These are phyloP conservation scores for Solanum neorickii DNA, from an alignment of 257 asterid species.

Conservation along the genomic window DNA sequence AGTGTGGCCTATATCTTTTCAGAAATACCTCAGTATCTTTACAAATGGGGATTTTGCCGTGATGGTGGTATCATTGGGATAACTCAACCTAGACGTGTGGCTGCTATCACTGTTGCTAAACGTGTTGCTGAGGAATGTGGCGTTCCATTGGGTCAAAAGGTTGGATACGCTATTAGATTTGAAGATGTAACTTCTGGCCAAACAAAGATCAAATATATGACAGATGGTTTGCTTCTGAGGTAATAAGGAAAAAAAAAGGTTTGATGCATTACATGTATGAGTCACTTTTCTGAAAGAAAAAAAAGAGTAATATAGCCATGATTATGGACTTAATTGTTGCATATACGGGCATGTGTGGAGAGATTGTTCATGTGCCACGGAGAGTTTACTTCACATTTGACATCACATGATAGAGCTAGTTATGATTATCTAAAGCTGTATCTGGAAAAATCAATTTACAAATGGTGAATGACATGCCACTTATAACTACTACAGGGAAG, in stretches of 20 bases:
- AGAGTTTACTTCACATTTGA: background rate
- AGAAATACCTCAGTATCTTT: conserved; percentile 89
- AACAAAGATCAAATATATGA: conserved; percentile 88
- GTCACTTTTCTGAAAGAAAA: background rate
- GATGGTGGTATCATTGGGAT: conserved; percentile 80
- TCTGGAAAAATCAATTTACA: background rate
- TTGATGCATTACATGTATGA: background rate
- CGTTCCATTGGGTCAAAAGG: conserved; percentile 63
- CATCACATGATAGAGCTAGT: background rate
- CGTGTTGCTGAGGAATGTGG: conserved; percentile 95
- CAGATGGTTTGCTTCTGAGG: conserved; percentile 93
- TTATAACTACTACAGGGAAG: conserved; percentile 51
- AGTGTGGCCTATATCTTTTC: conserved; percentile 10
- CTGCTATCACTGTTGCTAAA: conserved; percentile 91
- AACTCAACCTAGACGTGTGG: conserved; percentile 98
- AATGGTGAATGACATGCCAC: background rate
- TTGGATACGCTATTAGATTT: conserved; percentile 90
- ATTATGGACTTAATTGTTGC: background rate
- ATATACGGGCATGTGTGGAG: background rate
- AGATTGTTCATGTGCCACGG: background rate
- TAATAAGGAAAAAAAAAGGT: conserved; percentile 8
- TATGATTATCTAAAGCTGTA: background rate
- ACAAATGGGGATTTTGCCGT: conserved; percentile 68
- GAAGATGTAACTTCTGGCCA: conserved; percentile 75
- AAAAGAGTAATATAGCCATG: background rate